phyloP scores from a whole-genome alignment of 371 early-diverging fungal genomes.

The Conidiobolus incongruus region DNA sequence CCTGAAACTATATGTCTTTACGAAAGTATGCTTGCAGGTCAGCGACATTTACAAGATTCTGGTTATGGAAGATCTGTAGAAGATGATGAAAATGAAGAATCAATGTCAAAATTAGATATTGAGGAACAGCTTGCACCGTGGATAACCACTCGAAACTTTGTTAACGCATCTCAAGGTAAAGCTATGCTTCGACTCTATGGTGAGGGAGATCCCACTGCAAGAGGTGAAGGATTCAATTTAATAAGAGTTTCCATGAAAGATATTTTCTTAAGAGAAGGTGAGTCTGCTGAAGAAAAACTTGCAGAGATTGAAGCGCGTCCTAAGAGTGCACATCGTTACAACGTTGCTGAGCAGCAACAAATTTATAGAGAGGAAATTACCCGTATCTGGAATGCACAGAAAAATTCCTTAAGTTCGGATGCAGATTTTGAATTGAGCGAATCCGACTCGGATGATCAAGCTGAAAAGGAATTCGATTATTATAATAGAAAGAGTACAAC shows the following conservation, averaged over 20 bases:
- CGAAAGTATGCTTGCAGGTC: conserved; percentile 92
- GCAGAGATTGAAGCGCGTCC: conserved; percentile 60
- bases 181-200: conserved; percentile 86
- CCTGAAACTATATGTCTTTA: conserved; percentile 94
- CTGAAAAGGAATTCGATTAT: conserved; percentile 15
- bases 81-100: conserved; percentile 37
- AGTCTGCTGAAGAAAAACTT: conserved; percentile 57
- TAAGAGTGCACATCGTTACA: conserved; percentile 73
- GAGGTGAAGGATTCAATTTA: conserved; percentile 97
- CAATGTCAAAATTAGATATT: conserved; percentile 51
- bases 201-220: conserved; percentile 93
- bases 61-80: conserved; percentile 61
- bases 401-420: conserved; percentile 28
- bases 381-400: conserved; percentile 87
- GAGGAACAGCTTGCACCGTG: conserved; percentile 93
- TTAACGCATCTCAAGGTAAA: conserved; percentile 65
- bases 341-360: conserved; percentile 87
- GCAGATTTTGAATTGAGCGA: conserved; percentile 24
- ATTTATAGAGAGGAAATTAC: conserved; percentile 83
- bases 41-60: conserved; percentile 83
- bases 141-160: conserved; percentile 93
- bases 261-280: conserved; percentile 77
- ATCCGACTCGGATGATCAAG: conserved; percentile 20
- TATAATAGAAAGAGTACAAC: conserved; percentile 6
- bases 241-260: conserved; percentile 94